Evolutionary conservation across 768 basidiomycete genomes (phyloP).

Genomic region (Boletus bicolor): DNA sequence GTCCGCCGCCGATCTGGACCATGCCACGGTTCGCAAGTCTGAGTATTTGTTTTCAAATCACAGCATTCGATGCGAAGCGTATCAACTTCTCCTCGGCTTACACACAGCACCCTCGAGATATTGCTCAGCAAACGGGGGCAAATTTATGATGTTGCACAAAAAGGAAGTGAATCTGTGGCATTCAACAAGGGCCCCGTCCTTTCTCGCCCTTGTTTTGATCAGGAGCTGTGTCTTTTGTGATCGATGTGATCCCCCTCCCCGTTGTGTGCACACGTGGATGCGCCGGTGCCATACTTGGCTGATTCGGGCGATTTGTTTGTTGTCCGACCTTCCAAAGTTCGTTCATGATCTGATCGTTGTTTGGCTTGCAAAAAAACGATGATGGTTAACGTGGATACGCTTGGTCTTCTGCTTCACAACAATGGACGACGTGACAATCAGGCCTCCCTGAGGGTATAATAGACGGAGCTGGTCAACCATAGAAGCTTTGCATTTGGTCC

Average conservation of each 20-base stretch:
- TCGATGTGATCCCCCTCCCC: neutral
- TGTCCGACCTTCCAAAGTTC: neutral
- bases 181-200: neutral
- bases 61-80: neutral
- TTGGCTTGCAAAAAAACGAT: neutral
- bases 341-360: neutral
- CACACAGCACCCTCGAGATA: conserved; percentile 2
- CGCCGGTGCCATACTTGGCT: neutral
- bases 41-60: conserved; percentile 5
- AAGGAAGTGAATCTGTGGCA: neutral
- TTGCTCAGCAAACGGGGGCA: neutral
- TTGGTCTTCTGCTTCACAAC: conserved; percentile 3
- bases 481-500: neutral
- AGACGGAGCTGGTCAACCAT: neutral
- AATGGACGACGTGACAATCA: neutral
- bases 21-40: neutral
- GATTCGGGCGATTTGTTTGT: neutral
- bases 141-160: neutral
- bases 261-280: neutral
- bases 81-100: conserved; percentile 14
- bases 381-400: conserved; percentile 10
- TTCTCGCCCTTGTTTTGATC: neutral
- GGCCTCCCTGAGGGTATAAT: neutral
- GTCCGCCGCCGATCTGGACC: neutral
- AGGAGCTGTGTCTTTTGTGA: neutral